Conservation (phyloP, 257 asterid genomes). For the Solanum lycopersicoides region DNA sequence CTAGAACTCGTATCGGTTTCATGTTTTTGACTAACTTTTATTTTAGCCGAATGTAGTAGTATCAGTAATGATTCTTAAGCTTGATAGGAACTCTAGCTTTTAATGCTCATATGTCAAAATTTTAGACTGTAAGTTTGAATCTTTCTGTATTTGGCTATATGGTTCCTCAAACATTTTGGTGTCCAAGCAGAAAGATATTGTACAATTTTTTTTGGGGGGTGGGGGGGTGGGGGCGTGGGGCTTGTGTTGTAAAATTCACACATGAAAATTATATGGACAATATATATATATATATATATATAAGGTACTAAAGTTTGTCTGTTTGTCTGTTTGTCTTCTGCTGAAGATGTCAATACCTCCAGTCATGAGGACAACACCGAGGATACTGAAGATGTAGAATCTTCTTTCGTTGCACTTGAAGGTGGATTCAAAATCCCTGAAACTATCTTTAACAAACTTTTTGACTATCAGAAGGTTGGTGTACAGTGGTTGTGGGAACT, state of each 20-base stretch:
- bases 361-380: slow-evolving; percentile 52
- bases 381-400: slow-evolving; percentile 36
- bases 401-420: slow-evolving; percentile 68
- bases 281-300: background rate
- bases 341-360: slow-evolving; percentile 44
- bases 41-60: background rate
- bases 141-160: background rate
- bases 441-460: slow-evolving; percentile 50
- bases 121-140: background rate
- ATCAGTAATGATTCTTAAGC: background rate
- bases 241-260: background rate
- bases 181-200: background rate
- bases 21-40: background rate
- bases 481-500: slow-evolving; percentile 99
- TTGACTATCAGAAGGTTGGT: slow-evolving; percentile 97
- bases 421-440: slow-evolving; percentile 90
- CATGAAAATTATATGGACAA: background rate
- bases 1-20: background rate
- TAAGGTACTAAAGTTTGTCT: background rate
- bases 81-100: background rate
- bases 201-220: background rate
- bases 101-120: background rate
- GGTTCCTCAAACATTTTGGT: background rate
- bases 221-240: background rate
- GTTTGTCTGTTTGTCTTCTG: background rate